Evolutionary conservation across 1,284 basidiomycete species (phyloP).

Genomic region (Pseudozyma sp.): DNA sequence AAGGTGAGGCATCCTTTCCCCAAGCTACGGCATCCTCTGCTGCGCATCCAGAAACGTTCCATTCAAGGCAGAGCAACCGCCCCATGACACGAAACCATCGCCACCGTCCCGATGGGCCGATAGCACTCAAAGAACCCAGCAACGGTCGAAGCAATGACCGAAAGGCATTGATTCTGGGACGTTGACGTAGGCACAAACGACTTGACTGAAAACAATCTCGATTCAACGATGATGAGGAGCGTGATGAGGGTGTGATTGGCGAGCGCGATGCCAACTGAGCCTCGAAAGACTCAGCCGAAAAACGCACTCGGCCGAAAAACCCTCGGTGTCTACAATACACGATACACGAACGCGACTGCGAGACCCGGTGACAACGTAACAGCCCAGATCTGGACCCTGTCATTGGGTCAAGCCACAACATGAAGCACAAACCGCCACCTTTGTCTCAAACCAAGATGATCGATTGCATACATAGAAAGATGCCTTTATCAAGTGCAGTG

Average conservation of each 20-base stretch:
- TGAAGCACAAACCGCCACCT: neutral
- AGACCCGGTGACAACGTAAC: no score
- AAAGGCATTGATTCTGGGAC: neutral
- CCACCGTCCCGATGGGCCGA: conserved; percentile 11
- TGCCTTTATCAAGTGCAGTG: neutral
- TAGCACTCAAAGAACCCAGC: conserved; percentile 12
- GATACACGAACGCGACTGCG: no score
- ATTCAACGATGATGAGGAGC: no score
- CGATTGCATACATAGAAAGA: conserved; percentile 15
- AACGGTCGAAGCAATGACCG: neutral
- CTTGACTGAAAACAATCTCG: no score
- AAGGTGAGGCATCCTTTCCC: neutral
- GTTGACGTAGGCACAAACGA: no score
- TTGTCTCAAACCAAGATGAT: conserved; percentile 4
- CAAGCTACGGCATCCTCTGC: neutral
- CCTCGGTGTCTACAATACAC: no score
- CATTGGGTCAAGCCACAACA: neutral
- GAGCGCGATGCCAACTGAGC: no score
- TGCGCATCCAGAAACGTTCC: conserved; percentile 9
- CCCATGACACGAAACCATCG: neutral
- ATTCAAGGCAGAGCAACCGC: neutral
- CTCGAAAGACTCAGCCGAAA: no score
- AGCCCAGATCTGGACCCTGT: neutral
- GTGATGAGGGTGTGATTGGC: no score
- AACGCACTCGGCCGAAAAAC: neutral